Evolutionary conservation across 2,329 filamentous ascomycete species (phyloP).

Genomic region (Cordyceps militaris): DNA sequence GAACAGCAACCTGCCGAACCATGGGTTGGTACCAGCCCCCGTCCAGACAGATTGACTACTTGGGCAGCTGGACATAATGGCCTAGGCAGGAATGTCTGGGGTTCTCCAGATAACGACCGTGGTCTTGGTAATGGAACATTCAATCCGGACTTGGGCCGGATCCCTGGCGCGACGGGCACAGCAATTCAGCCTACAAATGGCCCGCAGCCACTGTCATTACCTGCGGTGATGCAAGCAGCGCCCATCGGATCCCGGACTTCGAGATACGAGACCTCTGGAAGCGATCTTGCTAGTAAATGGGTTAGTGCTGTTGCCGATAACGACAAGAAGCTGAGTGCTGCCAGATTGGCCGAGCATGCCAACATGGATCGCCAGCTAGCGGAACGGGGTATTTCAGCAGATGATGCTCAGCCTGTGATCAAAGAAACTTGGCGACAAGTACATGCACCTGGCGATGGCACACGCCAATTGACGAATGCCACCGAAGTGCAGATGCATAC

Average conservation of each 20-base stretch:
- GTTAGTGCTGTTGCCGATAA: constrained; percentile 35
- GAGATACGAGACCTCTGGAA: constrained; percentile 22
- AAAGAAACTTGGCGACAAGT: constrained; percentile 49
- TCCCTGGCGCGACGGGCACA: constrained; percentile 32
- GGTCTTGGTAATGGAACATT: constrained; percentile 75
- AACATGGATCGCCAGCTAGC: constrained; percentile 38
- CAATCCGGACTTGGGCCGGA: constrained; percentile 50
- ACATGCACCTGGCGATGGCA: constrained; percentile 31
- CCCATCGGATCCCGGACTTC: constrained; percentile 26
- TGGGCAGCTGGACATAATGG: constrained; percentile 43
- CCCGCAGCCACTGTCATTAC: constrained; percentile 41
- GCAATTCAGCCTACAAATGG: constrained; percentile 29
- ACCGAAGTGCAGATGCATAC: constrained; percentile 24
- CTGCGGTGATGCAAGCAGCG: constrained; percentile 20
- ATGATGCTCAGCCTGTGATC: constrained; percentile 41
- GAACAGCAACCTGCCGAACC: constrained; percentile 27
- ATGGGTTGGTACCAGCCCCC: constrained; percentile 33
- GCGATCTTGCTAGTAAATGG: constrained; percentile 36
- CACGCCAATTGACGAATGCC: constrained; percentile 21
- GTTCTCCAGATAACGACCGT: constrained; percentile 61
- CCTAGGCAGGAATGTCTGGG: constrained; percentile 61
- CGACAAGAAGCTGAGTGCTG: constrained; percentile 38
- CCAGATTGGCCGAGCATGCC: constrained; percentile 31
- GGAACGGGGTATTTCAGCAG: constrained; percentile 36
- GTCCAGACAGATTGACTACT: constrained; percentile 41